phyloP scores from a whole-genome alignment of 2,329 filamentous ascomycete genomes.

The Exophiala alcalophila region DNA sequence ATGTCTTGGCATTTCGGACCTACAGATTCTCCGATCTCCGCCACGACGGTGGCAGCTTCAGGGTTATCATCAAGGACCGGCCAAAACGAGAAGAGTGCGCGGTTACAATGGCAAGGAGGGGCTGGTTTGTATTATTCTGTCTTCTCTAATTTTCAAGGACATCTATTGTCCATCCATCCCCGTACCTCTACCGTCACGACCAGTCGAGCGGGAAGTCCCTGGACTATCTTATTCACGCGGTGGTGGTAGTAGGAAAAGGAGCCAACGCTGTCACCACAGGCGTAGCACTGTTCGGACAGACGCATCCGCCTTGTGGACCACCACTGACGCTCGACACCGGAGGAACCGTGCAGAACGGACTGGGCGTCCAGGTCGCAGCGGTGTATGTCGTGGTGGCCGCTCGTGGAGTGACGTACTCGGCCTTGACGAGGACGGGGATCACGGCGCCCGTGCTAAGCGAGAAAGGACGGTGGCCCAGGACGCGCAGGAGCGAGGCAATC shows the following conservation, averaged over 20 bases:
- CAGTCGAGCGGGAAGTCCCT: no score
- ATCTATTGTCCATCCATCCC: no score
- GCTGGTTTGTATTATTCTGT: no score
- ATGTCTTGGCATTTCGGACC: no score
- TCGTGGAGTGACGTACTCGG: constrained; percentile 27
- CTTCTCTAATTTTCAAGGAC: no score
- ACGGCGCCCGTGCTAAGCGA: constrained; percentile 49
- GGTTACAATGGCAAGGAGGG: no score
- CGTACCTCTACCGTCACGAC: no score
- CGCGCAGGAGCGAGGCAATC: constrained; percentile 53
- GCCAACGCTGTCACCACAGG: constrained; percentile 18
- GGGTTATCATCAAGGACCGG: no score
- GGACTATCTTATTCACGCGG: no score
- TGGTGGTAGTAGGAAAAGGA: constrained; percentile 9
- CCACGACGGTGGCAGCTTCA: no score
- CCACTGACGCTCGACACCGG: constrained; percentile 23
- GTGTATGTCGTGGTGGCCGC: constrained; percentile 18
- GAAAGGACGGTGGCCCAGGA: constrained; percentile 48
- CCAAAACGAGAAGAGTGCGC: no score
- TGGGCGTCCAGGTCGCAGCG: constrained; percentile 20
- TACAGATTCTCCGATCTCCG: no score
- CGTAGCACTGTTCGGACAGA: constrained; percentile 22
- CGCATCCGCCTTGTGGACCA: constrained; percentile 18
- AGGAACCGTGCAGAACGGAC: constrained; percentile 24
- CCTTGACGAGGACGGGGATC: constrained; percentile 52